Evolutionary conservation across 495 filamentous ascomycete species (phyloP).

Genomic region (Glarea lozoyensis): DNA sequence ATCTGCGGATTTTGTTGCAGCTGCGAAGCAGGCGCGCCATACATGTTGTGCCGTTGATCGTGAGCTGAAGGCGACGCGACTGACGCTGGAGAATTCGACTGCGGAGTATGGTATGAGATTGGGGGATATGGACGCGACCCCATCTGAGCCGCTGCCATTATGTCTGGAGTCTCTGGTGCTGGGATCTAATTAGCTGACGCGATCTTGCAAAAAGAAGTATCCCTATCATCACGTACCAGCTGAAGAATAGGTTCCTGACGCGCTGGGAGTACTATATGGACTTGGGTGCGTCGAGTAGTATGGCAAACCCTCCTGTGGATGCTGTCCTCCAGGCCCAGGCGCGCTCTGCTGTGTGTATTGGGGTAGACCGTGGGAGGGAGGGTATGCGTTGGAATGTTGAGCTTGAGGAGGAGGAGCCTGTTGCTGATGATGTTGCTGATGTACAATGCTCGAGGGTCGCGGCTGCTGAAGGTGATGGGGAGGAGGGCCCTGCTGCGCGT

Average conservation of each 20-base stretch:
- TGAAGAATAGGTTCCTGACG: conserved; percentile 63
- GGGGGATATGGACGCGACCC: conserved; percentile 74
- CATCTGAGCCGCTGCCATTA: conserved; percentile 92
- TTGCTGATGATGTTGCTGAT: conserved; percentile 54
- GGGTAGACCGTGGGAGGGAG: conserved; percentile 39
- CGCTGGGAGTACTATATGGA: conserved; percentile 64
- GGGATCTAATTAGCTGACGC: conserved; percentile 9
- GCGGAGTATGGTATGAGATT: conserved; percentile 85
- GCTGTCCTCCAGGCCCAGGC: conserved; percentile 38
- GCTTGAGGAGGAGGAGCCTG: conserved; percentile 33
- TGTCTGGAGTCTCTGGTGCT: conserved; percentile 66
- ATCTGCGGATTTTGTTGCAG: conserved; percentile 60
- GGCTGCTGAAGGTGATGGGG: conserved; percentile 47
- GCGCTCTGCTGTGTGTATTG: conserved; percentile 39
- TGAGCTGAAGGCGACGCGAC: conserved; percentile 84
- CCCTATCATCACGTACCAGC: conserved; percentile 52
- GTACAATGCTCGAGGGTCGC: conserved; percentile 54
- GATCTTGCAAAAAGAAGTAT: conserved; percentile 6
- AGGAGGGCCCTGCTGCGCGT: conserved; percentile 42
- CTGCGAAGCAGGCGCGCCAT: conserved; percentile 71
- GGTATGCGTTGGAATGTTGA: conserved; percentile 50
- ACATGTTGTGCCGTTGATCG: conserved; percentile 76
- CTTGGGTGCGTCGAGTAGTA: conserved; percentile 62
- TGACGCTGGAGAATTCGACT: conserved; percentile 93
- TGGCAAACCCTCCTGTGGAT: conserved; percentile 50